These are phyloP conservation scores for Casaregolazyma lundiana DNA, from an alignment of 1,139 yeast species.

Conservation along the genomic window DNA sequence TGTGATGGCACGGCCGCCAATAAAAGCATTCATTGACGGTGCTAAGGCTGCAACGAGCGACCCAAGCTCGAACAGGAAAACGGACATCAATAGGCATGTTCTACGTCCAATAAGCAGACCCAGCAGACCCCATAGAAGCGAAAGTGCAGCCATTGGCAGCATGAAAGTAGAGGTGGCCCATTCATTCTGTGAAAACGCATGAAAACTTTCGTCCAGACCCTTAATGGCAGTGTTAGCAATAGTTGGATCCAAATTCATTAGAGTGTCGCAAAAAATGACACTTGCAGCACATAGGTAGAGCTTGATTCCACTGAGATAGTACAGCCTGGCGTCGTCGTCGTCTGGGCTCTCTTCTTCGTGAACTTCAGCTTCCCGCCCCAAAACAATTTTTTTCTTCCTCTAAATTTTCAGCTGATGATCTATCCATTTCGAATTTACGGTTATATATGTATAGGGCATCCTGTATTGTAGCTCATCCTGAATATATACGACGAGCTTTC, in stretches of 20 bases:
- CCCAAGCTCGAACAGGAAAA: slow-evolving; percentile 24
- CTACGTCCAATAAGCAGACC: slow-evolving; percentile 25
- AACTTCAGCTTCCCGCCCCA: too few relatives aligned
- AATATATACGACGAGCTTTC: too few relatives aligned
- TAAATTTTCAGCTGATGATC: too few relatives aligned
- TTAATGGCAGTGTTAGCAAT: background rate
- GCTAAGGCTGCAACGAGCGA: slow-evolving; percentile 58
- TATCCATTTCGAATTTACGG: too few relatives aligned
- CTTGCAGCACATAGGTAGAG: background rate
- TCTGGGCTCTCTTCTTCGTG: background rate
- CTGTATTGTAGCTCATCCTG: too few relatives aligned
- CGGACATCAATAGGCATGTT: slow-evolving; percentile 20
- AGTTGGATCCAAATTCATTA: background rate
- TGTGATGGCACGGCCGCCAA: slow-evolving; percentile 64
- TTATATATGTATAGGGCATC: too few relatives aligned
- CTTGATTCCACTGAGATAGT: background rate
- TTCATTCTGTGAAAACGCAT: background rate
- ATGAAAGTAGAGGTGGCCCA: slow-evolving; percentile 1
- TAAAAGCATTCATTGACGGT: slow-evolving; percentile 51
- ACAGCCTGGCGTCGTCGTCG: background rate
- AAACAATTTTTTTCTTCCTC: too few relatives aligned
- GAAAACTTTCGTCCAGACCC: background rate
- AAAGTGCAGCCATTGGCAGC: background rate
- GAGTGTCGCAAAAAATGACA: background rate
- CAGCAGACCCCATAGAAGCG: slow-evolving; percentile 1